Percentiles rank a stretch among this genome's conserved stretches.
Evolutionary conservation across 257 asterid species (phyloP).

Genomic region (Salvia splendens): DNA sequence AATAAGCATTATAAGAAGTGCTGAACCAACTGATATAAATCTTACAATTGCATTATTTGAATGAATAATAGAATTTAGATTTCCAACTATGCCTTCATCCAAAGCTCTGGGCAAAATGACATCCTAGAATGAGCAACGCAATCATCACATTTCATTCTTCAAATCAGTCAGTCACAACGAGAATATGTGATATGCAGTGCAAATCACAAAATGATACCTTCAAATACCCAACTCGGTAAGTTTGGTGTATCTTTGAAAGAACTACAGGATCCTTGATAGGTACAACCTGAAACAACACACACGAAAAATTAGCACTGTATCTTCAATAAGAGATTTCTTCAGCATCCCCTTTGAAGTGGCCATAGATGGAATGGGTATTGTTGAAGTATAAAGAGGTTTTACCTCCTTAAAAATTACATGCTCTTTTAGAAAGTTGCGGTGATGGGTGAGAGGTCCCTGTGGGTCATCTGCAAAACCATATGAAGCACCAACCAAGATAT

Average conservation of each 20-base stretch:
- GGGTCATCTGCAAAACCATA: constrained; percentile 77
- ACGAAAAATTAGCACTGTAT: constrained; percentile 25
- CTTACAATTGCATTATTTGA: constrained; percentile 88
- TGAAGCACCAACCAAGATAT: constrained; percentile 27
- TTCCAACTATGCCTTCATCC: constrained; percentile 76
- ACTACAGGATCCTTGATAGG: constrained; percentile 80
- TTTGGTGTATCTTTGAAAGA: constrained; percentile 91
- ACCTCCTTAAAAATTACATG: constrained; percentile 95
- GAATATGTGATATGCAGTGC: constrained; percentile 4
- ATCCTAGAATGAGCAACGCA: constrained; percentile 62
- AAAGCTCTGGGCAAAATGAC: constrained; percentile 73
- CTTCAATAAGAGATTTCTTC: constrained; percentile 18
- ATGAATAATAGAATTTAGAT: constrained; percentile 73
- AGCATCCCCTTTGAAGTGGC: constrained; percentile 1
- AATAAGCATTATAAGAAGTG: constrained; percentile 18
- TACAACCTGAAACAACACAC: constrained; percentile 59
- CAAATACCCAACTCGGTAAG: constrained; percentile 85
- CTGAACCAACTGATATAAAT: constrained; percentile 27
- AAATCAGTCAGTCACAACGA: neutral
- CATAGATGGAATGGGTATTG: neutral
- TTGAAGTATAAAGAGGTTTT: constrained; percentile 18
- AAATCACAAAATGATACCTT: constrained; percentile 55
- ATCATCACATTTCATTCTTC: constrained; percentile 29
- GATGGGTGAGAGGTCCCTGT: constrained; percentile 63
- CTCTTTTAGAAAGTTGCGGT: constrained; percentile 84